Evolutionary conservation across 225 moss, liverwort and hornwort species (phyloP).

Genomic region (Sphagnum tenellum): DNA sequence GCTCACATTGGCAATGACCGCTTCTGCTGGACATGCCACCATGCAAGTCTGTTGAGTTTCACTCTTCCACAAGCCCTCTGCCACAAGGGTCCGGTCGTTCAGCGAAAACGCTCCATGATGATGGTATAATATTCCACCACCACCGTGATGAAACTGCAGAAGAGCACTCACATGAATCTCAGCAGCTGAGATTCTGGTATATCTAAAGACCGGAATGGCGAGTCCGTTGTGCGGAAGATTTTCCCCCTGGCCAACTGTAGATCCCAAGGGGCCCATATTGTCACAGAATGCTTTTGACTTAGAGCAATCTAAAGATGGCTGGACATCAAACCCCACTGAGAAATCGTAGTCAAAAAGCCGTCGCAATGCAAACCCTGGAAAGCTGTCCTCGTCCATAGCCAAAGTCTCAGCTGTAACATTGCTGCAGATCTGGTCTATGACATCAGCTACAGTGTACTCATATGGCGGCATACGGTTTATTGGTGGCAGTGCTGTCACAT

Average conservation of each 20-base stretch:
- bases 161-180: constrained; percentile 8
- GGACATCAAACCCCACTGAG: constrained; percentile 10
- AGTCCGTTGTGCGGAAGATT: constrained; percentile 10
- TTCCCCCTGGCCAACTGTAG: background rate
- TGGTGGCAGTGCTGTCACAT: background rate
- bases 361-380: constrained; percentile 13
- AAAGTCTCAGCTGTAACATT: background rate
- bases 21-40: constrained; percentile 27
- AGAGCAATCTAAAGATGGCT: constrained; percentile 30
- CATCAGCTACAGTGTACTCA: constrained; percentile 6
- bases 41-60: constrained; percentile 27
- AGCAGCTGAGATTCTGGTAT: constrained; percentile 8
- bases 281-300: constrained; percentile 19
- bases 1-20: background rate
- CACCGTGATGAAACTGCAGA: too few species aligned
- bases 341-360: background rate
- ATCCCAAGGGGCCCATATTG: constrained; percentile 30
- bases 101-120: constrained; percentile 3
- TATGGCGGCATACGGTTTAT: background rate
- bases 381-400: constrained; percentile 5
- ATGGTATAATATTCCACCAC: constrained; percentile 2
- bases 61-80: constrained; percentile 34
- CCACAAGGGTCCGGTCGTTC: constrained; percentile 30
- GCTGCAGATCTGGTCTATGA: constrained; percentile 16
- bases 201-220: constrained; percentile 10